A percentile compares a stretch with the other conserved stretches of the same genome.
Conservation (phyloP, 345 rosid genomes). For the Hypericum androsaemum region DNA sequence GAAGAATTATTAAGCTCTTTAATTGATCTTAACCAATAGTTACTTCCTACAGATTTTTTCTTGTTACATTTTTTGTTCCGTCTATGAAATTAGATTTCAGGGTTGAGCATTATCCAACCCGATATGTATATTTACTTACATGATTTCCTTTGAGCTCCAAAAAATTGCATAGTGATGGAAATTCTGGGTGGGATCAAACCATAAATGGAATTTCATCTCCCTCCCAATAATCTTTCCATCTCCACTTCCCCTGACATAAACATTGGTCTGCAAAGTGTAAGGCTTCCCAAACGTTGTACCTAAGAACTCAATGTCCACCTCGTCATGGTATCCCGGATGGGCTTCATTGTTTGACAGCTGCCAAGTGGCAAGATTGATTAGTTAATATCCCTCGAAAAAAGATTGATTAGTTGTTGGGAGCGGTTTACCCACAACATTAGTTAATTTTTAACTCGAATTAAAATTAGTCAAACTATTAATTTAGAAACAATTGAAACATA, state of each 20-base stretch:
- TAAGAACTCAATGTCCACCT: constrained; percentile 88
- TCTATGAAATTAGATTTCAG: too few species aligned
- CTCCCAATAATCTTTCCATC: constrained; percentile 86
- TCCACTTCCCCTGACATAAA: constrained; percentile 91
- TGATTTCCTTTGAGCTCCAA: constrained; percentile 88
- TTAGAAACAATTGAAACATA: too few species aligned
- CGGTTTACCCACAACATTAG: too few species aligned
- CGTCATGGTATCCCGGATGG: constrained; percentile 86
- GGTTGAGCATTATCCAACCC: too few species aligned
- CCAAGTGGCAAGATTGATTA: neutral
- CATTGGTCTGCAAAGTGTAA: constrained; percentile 88
- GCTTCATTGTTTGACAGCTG: constrained; percentile 86
- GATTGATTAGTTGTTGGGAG: too few species aligned
- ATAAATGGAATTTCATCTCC: constrained; percentile 80
- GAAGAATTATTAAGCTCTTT: too few species aligned
- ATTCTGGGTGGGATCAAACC: constrained; percentile 84
- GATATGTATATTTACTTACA: constrained; percentile 38
- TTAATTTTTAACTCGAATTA: too few species aligned
- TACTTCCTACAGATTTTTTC: too few species aligned
- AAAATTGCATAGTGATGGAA: constrained; percentile 89
- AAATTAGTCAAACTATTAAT: too few species aligned
- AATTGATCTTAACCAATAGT: too few species aligned
- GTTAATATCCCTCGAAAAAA: too few species aligned
- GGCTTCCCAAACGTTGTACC: constrained; percentile 95
- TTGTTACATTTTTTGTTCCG: too few species aligned